Conservation (phyloP, 495 filamentous ascomycete species). For the Corynascus novoguineensis region DNA sequence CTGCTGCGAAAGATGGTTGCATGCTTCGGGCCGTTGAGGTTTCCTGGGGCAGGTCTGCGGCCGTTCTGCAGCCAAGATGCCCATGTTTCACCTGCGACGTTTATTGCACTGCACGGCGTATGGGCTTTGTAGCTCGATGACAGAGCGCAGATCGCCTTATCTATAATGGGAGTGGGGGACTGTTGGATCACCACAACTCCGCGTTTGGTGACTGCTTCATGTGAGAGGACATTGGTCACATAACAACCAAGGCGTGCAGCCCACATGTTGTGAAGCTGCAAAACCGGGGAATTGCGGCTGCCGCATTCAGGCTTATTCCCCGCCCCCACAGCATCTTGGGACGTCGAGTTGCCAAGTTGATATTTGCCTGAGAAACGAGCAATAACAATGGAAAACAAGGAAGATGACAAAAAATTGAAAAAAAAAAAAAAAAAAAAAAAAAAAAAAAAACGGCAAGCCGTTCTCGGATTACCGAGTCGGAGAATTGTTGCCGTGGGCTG, state of each 20-base stretch:
- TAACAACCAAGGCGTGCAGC: no score
- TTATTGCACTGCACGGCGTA: no score
- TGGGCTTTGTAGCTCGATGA: no score
- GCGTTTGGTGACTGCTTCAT: background rate
- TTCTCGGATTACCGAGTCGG: no score
- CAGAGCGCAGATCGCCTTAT: background rate
- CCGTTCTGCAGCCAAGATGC: background rate
- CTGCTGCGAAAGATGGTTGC: background rate
- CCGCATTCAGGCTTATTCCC: background rate
- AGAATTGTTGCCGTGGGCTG: no score
- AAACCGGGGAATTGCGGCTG: background rate
- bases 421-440: no score
- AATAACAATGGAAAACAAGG: background rate
- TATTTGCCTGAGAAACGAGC: background rate
- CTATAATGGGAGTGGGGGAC: background rate
- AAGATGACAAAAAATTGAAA: no score
- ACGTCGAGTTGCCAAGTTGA: background rate
- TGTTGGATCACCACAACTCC: background rate
- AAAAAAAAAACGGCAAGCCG: no score
- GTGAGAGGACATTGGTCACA: no score
- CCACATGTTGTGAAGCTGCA: no score
- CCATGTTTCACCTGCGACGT: background rate
- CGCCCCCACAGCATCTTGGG: background rate
- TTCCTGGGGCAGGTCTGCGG: background rate
- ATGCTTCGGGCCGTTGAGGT: constrained; percentile 10